Conservation (phyloP, 2,329 filamentous ascomycete species). For the Aspergillus fumigatus region DNA sequence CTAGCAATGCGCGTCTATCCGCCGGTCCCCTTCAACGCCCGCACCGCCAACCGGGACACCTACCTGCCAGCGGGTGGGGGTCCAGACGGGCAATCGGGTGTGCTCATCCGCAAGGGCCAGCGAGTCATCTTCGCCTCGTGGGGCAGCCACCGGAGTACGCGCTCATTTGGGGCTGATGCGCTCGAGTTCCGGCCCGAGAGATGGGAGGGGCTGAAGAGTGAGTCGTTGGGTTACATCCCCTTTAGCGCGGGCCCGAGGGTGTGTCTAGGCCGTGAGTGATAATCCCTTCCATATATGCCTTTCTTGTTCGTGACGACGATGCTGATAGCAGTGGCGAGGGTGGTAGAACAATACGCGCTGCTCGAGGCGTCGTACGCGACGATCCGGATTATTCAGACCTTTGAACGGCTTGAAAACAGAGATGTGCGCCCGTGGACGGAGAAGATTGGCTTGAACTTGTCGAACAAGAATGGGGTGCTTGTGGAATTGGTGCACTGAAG, state of each 20-base stretch:
- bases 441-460: conserved; percentile 11
- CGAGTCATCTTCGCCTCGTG: conserved; percentile 19
- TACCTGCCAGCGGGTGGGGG: conserved; percentile 29
- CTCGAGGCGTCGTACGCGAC: conserved; percentile 12
- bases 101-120: conserved; percentile 20
- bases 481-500: neutral
- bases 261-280: conserved; percentile 24
- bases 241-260: conserved; percentile 43
- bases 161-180: conserved; percentile 24
- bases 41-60: conserved; percentile 3
- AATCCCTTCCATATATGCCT: neutral
- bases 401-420: conserved; percentile 5
- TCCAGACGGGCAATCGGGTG: conserved; percentile 19
- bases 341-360: conserved; percentile 10
- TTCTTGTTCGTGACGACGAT: neutral
- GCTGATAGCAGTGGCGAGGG: neutral
- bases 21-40: conserved; percentile 2
- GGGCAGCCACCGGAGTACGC: conserved; percentile 25
- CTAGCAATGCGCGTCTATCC: conserved; percentile 6
- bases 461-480: conserved; percentile 13
- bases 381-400: conserved; percentile 10
- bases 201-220: conserved; percentile 22
- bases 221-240: conserved; percentile 41
- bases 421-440: conserved; percentile 7
- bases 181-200: conserved; percentile 28